A percentile compares a stretch with the other conserved stretches of the same genome.
Conservation (phyloP, 805 yeast genomes). For the Saturnispora sanitii region DNA sequence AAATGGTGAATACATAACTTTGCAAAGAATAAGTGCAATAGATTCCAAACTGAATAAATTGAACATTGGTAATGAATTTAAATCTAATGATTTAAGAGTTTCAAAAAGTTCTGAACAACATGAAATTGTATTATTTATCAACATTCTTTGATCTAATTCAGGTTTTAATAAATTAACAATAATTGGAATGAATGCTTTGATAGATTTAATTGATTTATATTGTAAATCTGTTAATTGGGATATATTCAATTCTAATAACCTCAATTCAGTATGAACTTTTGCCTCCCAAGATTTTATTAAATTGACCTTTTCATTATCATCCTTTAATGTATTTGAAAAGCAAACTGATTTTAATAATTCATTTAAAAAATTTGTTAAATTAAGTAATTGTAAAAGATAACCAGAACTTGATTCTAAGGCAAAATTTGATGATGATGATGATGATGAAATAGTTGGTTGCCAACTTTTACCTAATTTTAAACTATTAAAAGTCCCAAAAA, state of each 20-base stretch:
- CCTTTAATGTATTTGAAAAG: conserved; percentile 9
- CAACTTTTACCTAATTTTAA: conserved; percentile 22
- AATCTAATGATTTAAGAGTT: conserved; percentile 5
- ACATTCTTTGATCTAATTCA: conserved; percentile 7
- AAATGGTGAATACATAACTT: conserved; percentile 12
- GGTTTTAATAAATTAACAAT: conserved; percentile 18
- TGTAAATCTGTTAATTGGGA: not conserved
- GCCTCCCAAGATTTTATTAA: conserved; percentile 21
- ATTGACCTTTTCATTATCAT: too few relatives aligned
- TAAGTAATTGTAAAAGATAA: conserved; percentile 16
- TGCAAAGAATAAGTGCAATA: conserved; percentile 10
- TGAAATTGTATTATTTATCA: conserved; percentile 9
- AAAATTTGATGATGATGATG: conserved; percentile 14
- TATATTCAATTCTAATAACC: conserved; percentile 1
- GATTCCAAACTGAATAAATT: conserved; percentile 20
- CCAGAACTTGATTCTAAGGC: conserved; percentile 13
- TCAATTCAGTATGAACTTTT: conserved; percentile 14
- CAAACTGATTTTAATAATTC: conserved; percentile 18
- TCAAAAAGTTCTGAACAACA: conserved; percentile 9
- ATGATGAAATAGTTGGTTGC: conserved; percentile 9
- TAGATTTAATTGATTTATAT: conserved; percentile 6
- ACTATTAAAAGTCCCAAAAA: conserved; percentile 21
- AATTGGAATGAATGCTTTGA: conserved; percentile 14
- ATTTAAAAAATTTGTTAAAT: conserved; percentile 15
- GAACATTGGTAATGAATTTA: conserved; percentile 16